Base-by-base conservation (phyloP, 31 red algal species). In the Asparagopsis taxiformis region DNA sequence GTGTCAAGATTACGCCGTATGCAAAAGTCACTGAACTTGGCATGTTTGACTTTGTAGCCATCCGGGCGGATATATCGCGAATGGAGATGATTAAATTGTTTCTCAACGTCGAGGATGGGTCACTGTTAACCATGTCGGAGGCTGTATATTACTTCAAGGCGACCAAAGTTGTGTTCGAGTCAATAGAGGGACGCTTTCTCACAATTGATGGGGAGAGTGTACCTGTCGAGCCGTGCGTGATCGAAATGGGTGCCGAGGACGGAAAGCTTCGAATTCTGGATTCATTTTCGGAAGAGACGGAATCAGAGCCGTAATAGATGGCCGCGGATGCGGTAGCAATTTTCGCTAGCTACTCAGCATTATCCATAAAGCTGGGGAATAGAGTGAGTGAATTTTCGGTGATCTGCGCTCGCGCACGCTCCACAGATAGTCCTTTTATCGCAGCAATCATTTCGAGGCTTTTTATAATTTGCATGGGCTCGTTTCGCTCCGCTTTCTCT, bases 381-480 rank as follows among this genome's bases (percentile, higher is more conserved):
- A 77, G 32, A 26, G 20, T 17, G 16, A 29, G 60, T n/a, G 60
- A 29, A 38, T 62, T 77, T 43, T 49, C 31, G 10, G 30, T 22
- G 17, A 77, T 30, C 26, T 31, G 20, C 4, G 59, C 17, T 1
- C 22, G 17, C 32, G 50, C 70, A 43, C 65, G 37, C n/a, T 55
- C 68, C 13, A 67, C 67, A 7, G 62, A 22, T 25, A 74, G 3
- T n/a, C 61, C 57, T 44, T 35, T 80, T 3, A 90, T 15, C 3
- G 54, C 86, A 21, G 75, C 86, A 51, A 90, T 79, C 68, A 81
- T 79, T 3, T 83, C 56, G 13, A 69, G 25, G 0, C 44, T 64
- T 31, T 55, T 72, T 31, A 48, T 62, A 55, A 84, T 46, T 51
- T 84, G 25, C 8, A 58, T 46, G 6, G 78, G 79, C 36, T 84